phyloP scores from a whole-genome alignment of 768 basidiomycete species.

The Suillus weaverae region DNA sequence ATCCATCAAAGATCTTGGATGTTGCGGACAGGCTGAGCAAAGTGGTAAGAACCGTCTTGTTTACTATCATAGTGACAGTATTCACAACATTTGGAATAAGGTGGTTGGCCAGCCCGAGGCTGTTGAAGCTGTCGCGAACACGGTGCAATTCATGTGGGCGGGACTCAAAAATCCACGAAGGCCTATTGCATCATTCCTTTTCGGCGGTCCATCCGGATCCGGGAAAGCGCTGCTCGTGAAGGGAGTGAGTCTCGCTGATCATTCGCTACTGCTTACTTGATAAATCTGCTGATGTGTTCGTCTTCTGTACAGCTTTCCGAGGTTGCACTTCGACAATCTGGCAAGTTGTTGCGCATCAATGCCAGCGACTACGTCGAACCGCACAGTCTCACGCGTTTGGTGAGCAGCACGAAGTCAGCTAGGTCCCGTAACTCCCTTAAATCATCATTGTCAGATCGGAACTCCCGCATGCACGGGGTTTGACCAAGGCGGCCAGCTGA shows the following conservation, averaged over 20 bases:
- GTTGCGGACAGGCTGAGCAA: not conserved
- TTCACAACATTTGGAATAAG: slow-evolving; percentile 2
- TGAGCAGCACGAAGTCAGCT: not conserved
- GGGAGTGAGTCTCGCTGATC: slow-evolving; percentile 19
- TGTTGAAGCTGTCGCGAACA: slow-evolving; percentile 45
- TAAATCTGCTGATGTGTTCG: not conserved
- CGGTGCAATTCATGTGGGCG: slow-evolving; percentile 44
- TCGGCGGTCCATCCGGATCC: slow-evolving; percentile 39
- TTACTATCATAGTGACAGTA: not conserved
- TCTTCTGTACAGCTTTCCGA: slow-evolving; percentile 32
- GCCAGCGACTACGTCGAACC: slow-evolving; percentile 44
- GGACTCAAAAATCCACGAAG: slow-evolving; percentile 43
- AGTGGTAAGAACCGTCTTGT: slow-evolving; percentile 4
- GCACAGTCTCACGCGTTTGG: slow-evolving; percentile 43
- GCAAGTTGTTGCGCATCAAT: slow-evolving; percentile 43
- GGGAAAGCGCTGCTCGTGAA: slow-evolving; percentile 45
- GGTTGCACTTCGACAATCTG: slow-evolving; percentile 43
- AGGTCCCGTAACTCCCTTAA: not conserved
- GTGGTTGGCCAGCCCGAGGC: slow-evolving; percentile 40
- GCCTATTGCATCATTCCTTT: slow-evolving; percentile 48
- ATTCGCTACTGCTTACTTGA: not conserved
- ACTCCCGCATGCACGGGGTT: slow-evolving; percentile 39
- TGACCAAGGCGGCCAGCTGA: slow-evolving; percentile 43
- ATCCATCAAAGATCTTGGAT: not conserved
- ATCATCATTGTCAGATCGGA: slow-evolving; percentile 22